phyloP scores from a whole-genome alignment of 2,329 filamentous ascomycete genomes.

The Fusarium sacchari region DNA sequence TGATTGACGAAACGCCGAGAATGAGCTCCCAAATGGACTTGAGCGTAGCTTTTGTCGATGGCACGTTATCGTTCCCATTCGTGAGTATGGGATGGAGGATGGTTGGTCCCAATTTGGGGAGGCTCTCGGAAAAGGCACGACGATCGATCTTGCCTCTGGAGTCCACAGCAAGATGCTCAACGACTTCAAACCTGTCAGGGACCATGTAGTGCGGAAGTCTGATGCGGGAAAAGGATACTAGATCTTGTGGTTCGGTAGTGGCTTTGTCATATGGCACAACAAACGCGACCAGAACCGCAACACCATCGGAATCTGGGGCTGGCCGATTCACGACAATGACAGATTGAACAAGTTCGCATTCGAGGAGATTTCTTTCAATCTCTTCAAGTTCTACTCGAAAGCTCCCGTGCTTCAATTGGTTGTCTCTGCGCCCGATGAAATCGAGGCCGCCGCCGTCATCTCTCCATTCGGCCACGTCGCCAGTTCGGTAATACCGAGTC shows the following conservation, averaged over 20 bases:
- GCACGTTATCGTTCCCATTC: neutral
- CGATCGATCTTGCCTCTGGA: neutral
- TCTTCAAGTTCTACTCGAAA: constrained; percentile 2
- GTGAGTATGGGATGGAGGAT: neutral
- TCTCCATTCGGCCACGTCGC: neutral
- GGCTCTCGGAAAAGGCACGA: neutral
- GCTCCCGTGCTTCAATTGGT: neutral
- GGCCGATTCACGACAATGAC: neutral
- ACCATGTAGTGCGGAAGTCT: neutral
- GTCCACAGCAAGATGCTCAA: neutral
- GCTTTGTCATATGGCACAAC: neutral
- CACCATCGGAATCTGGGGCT: neutral
- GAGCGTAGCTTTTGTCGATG: neutral
- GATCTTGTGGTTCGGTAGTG: neutral
- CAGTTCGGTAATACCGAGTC: neutral
- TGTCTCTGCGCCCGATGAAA: neutral
- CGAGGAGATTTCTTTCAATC: neutral
- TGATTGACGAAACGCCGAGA: neutral
- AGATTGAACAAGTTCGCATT: neutral
- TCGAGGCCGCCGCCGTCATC: neutral
- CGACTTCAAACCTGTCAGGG: neutral
- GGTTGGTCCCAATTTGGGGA: neutral
- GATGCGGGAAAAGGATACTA: neutral
- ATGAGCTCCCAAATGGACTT: neutral
- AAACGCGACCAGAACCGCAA: neutral